A percentile compares a stretch with the other conserved stretches of the same genome.
phyloP scores from a whole-genome alignment of 2,329 filamentous ascomycete genomes.

The Lojkania enalia region DNA sequence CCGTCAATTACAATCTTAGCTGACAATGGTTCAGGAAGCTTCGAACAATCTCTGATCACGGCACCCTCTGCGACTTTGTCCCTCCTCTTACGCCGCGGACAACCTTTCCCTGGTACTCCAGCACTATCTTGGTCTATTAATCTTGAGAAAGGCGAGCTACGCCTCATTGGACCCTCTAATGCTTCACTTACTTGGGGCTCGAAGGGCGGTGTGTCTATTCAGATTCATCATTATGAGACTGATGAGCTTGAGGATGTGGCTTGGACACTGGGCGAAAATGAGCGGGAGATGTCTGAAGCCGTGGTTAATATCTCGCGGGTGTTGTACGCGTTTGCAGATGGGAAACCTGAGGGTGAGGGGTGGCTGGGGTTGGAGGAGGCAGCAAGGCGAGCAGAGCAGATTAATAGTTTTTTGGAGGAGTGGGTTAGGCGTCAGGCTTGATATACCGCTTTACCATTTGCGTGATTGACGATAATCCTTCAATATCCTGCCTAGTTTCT shows the following conservation, averaged over 20 bases:
- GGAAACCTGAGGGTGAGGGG: slow-evolving; percentile 20
- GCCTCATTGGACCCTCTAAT: slow-evolving; percentile 31
- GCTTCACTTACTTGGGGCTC: slow-evolving; percentile 24
- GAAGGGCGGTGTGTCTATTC: slow-evolving; percentile 47
- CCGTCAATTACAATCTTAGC: background rate
- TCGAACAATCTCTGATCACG: slow-evolving; percentile 24
- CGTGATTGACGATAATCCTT: too few species aligned
- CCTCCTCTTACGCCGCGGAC: slow-evolving; percentile 53
- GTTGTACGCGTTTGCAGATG: slow-evolving; percentile 29
- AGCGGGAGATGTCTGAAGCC: slow-evolving; percentile 27
- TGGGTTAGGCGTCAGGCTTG: too few species aligned
- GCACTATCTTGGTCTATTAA: slow-evolving; percentile 55
- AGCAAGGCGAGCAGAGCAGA: slow-evolving; percentile 19
- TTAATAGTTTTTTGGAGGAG: slow-evolving; percentile 16
- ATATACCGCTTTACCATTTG: too few species aligned
- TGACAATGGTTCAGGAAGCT: background rate
- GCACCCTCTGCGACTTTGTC: slow-evolving; percentile 48
- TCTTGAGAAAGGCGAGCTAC: slow-evolving; percentile 46
- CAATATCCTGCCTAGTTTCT: too few species aligned
- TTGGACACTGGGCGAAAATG: slow-evolving; percentile 39
- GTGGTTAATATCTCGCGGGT: slow-evolving; percentile 22
- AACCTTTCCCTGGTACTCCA: slow-evolving; percentile 54
- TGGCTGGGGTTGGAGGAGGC: slow-evolving; percentile 35
- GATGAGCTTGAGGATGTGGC: slow-evolving; percentile 51
- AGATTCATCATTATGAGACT: slow-evolving; percentile 55